phyloP scores from a whole-genome alignment of 768 basidiomycete species.

The Trametes cinnabarina region DNA sequence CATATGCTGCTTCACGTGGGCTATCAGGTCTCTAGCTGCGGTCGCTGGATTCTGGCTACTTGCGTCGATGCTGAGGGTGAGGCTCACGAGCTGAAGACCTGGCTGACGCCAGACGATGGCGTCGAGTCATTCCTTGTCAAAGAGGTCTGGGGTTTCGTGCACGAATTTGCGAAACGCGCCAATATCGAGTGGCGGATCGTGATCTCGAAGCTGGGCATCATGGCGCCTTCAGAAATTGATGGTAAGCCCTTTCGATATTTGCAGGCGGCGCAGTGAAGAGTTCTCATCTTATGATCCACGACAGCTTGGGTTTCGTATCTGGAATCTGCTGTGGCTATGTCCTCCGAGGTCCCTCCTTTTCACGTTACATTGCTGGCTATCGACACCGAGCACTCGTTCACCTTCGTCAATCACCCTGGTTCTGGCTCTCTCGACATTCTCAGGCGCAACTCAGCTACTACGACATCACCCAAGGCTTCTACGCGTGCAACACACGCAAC shows the following conservation, averaged over 20 bases:
- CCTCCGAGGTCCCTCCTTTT: constrained; percentile 45
- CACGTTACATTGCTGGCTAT: constrained; percentile 63
- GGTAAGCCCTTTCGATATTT: constrained; percentile 44
- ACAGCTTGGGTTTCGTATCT: constrained; percentile 67
- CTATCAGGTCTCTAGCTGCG: constrained; percentile 62
- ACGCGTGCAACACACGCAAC: constrained; percentile 7
- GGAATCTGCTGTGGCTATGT: constrained; percentile 37
- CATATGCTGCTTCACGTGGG: constrained; percentile 74
- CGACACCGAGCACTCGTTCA: constrained; percentile 59
- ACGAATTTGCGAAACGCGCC: constrained; percentile 58
- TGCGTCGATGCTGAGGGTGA: constrained; percentile 81
- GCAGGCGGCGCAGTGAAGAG: constrained; percentile 42
- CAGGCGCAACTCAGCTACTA: background rate
- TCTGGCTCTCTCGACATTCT: background rate
- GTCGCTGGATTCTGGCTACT: constrained; percentile 75
- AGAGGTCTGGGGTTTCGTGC: constrained; percentile 70
- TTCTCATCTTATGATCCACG: background rate
- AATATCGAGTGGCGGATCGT: constrained; percentile 81
- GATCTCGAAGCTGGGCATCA: constrained; percentile 63
- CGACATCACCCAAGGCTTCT: background rate
- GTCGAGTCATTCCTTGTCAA: constrained; percentile 49
- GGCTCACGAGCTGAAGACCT: constrained; percentile 64
- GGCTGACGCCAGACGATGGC: constrained; percentile 50
- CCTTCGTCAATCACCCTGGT: constrained; percentile 41
- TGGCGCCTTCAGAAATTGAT: constrained; percentile 58